Base-by-base conservation (phyloP, 1,284 basidiomycete species). In the Cystobasidium slooffiae region DNA sequence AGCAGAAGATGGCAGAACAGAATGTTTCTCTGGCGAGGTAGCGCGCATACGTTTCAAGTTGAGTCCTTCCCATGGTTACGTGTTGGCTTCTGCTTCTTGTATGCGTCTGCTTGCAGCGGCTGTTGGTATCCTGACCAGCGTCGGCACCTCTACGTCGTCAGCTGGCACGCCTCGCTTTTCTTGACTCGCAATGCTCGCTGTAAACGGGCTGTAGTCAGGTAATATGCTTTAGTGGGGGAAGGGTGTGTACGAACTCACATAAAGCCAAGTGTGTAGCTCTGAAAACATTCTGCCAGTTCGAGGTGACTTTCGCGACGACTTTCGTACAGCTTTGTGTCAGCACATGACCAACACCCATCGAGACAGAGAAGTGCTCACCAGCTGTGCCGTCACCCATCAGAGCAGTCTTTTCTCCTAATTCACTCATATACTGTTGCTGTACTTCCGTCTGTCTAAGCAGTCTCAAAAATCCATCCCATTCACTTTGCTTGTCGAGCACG, bases 231-330 rank as follows among this genome's bases (percentile, higher is more conserved):
- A 47, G 3, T 1, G 47, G 43, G 10, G 39, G n/a, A 16, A 39
- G 1, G 41, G 8, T 47, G 39, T 12, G 3, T n/a, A 41, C 31
- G 20, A 18, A 76, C 76, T 58, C 22, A 79, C 79, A 73, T 37
- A 80, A 59, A 1, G 79, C 78, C 16, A 80, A 73, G 3, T 77
- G 76, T 0, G 79, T 78, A 1, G 76, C 75, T 31, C 79, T 70
- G 72, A 80, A 80, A 9, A 78, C 77, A 66, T 77, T 79, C 62
- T 78, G 77, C 79, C 79, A 80, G 69, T 80, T 79, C 56, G 79
- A 78, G 16, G 78, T 75, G 44, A 80, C 78, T 43, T 78, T 76
- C 43, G 75, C 79, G 4, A 78, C 75, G 37, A 78, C 79, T 80
- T 47, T 62, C 8, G 31, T 24, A 66, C 1, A 8, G 20, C n/a